Evolutionary conservation across 805 yeast species (phyloP).

Genomic region (Metschnikowia continentalis): DNA sequence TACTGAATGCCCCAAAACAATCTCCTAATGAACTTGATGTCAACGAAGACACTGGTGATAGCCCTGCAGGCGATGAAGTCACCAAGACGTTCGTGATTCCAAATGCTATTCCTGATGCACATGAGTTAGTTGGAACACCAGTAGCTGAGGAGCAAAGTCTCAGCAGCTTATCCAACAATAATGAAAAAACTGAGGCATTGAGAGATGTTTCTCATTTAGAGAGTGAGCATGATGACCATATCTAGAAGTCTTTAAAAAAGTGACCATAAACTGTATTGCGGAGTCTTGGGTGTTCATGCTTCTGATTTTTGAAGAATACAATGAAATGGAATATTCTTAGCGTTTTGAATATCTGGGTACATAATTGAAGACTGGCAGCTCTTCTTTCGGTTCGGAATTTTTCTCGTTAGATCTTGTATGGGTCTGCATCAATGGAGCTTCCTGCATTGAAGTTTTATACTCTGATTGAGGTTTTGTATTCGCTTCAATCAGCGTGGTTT

Average conservation of each 20-base stretch:
- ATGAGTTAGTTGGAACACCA: background rate
- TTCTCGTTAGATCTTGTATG: background rate
- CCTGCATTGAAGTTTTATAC: background rate
- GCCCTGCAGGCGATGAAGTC: background rate
- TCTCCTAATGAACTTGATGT: background rate
- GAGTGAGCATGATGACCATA: background rate
- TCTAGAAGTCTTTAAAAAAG: background rate
- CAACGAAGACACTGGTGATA: background rate
- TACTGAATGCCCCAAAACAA: background rate
- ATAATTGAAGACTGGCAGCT: background rate
- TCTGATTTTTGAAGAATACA: background rate
- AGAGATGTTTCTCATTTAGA: background rate
- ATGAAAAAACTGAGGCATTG: background rate
- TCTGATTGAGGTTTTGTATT: background rate
- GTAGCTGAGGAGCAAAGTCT: background rate
- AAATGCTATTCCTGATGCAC: background rate
- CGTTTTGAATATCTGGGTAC: slow-evolving; percentile 5
- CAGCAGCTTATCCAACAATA: background rate
- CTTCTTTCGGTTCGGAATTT: background rate
- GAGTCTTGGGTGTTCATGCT: background rate
- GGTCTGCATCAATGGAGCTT: background rate
- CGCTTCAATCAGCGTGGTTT: background rate
- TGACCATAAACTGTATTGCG: background rate
- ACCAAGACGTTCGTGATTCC: background rate
- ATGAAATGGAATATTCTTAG: background rate